Evolutionary conservation across 305 asterid species (phyloP).

Genomic region (Stenogyne calaminthoides): DNA sequence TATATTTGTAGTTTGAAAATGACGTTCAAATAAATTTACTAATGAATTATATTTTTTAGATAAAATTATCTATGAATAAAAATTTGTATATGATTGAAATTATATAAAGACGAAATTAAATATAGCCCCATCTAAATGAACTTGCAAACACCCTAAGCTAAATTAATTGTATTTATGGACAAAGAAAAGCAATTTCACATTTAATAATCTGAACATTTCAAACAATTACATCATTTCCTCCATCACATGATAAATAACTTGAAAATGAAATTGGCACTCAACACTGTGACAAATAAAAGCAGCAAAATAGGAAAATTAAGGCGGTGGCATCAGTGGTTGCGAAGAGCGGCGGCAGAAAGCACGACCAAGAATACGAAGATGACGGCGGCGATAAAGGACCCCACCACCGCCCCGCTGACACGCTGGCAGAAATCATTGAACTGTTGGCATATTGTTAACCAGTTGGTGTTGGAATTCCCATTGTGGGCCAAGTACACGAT

Average conservation of each 20-base stretch:
- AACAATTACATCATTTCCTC: not conserved
- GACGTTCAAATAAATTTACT: no score
- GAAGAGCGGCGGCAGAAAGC: conserved; percentile 64
- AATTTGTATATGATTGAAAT: no score
- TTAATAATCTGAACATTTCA: not conserved
- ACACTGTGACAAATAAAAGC: not conserved
- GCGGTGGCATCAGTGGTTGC: conserved; percentile 37
- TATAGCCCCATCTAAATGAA: no score
- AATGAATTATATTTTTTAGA: no score
- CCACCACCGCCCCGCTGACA: conserved; percentile 80
- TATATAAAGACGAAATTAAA: no score
- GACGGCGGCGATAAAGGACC: conserved; percentile 64
- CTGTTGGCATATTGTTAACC: conserved; percentile 76
- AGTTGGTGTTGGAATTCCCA: conserved; percentile 65
- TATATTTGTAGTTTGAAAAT: no score
- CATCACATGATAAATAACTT: not conserved
- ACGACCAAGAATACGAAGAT: conserved; percentile 55
- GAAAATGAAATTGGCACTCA: not conserved
- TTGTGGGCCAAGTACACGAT: conserved; percentile 81
- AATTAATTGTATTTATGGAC: no score
- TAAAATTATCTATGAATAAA: no score
- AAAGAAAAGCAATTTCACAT: not conserved
- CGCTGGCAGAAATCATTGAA: conserved; percentile 68
- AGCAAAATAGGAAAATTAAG: not conserved
- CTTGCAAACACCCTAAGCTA: no score